Conservation (phyloP, 2,329 filamentous ascomycete species). For the Colletotrichum falcatum region DNA sequence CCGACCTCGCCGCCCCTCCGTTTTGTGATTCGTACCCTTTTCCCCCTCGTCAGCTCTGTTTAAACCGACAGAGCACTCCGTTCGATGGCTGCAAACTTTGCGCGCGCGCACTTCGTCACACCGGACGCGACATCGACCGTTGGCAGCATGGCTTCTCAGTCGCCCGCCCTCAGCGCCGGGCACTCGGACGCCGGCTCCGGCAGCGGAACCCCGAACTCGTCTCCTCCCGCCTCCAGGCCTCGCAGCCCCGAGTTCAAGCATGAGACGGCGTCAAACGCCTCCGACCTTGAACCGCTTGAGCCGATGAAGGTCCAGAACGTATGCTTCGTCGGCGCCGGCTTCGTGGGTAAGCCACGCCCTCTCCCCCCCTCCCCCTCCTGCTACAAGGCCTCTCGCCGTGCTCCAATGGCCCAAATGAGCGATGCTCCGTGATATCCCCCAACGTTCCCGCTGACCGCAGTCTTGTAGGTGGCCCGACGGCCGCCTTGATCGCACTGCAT, state of each 20-base stretch:
- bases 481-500: constrained; percentile 78
- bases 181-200: constrained; percentile 40
- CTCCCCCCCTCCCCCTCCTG: background rate
- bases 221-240: constrained; percentile 40
- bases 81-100: constrained; percentile 37
- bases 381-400: constrained; percentile 8
- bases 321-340: constrained; percentile 81
- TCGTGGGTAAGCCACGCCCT: constrained; percentile 73
- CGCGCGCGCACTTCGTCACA: constrained; percentile 24
- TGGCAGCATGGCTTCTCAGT: constrained; percentile 37
- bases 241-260: constrained; percentile 40
- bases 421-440: background rate
- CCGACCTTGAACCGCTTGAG: constrained; percentile 34
- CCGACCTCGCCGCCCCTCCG: background rate
- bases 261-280: background rate
- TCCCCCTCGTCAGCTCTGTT: constrained; percentile 19
- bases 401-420: background rate
- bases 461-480: constrained; percentile 75
- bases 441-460: constrained; percentile 9
- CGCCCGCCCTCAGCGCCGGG: constrained; percentile 30
- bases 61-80: constrained; percentile 9
- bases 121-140: constrained; percentile 38
- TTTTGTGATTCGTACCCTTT: background rate
- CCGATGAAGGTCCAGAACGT: constrained; percentile 60
- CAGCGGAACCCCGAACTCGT: constrained; percentile 40